These are phyloP conservation scores for Nothophytophthora sp. DNA, from an alignment of 352 stramenopile species.

Conservation along the genomic window DNA sequence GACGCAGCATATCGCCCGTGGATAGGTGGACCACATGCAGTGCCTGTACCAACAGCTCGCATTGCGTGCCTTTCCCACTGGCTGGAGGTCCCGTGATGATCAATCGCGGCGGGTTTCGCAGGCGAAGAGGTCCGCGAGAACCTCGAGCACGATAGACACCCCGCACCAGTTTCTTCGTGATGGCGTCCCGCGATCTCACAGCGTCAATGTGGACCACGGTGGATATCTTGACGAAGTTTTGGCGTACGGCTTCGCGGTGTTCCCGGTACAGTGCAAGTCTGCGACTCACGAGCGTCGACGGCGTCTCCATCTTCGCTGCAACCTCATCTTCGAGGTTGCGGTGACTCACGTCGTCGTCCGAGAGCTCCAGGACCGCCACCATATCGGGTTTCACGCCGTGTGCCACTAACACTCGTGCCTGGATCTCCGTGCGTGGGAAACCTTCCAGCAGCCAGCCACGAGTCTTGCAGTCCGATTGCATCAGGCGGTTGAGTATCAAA, in stretches of 20 bases:
- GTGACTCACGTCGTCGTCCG: constrained; percentile 85
- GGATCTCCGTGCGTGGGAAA: constrained; percentile 91
- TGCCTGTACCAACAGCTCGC: constrained; percentile 88
- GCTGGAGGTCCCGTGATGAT: constrained; percentile 94
- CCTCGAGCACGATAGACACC: constrained; percentile 56
- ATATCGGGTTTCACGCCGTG: constrained; percentile 84
- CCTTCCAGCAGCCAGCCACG: constrained; percentile 95
- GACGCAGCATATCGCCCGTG: constrained; percentile 95
- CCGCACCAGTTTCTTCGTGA: constrained; percentile 41
- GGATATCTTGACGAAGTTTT: constrained; percentile 74
- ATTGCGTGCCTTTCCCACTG: constrained; percentile 96
- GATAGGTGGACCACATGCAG: constrained; percentile 95
- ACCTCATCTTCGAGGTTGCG: constrained; percentile 81
- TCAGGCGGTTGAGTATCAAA: constrained; percentile 75
- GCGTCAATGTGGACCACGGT: constrained; percentile 72
- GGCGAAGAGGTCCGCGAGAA: constrained; percentile 37
- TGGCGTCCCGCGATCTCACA: constrained; percentile 40
- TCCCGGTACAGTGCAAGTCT: constrained; percentile 80
- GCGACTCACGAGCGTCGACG: constrained; percentile 9
- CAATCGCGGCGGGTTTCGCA: constrained; percentile 61
- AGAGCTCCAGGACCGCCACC: constrained; percentile 92
- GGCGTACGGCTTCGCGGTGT: constrained; percentile 79
- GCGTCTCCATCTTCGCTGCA: constrained; percentile 24
- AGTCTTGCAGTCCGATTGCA: constrained; percentile 82
- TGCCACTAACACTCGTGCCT: constrained; percentile 87